phyloP scores from a whole-genome alignment of 257 asterid genomes.

The Thymus mandschuricus region DNA sequence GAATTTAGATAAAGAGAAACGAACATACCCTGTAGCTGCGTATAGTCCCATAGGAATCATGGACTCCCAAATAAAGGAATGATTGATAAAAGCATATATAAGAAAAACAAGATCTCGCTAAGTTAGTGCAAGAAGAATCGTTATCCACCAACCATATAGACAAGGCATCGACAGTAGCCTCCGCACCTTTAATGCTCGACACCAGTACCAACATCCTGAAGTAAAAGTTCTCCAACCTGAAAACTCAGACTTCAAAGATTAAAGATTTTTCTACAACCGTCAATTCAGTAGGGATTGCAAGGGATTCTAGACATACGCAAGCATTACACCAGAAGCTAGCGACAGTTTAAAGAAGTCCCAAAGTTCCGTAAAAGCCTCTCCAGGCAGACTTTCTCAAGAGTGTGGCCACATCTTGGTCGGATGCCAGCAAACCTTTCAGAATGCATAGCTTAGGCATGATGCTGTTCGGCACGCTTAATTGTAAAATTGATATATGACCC shows the following conservation, averaged over 20 bases:
- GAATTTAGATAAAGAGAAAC: not conserved
- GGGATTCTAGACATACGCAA: slow-evolving; percentile 40
- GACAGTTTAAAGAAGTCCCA: slow-evolving; percentile 62
- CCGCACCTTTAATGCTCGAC: slow-evolving; percentile 50
- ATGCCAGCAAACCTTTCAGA: no score
- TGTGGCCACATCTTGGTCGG: no score
- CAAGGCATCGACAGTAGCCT: slow-evolving; percentile 67
- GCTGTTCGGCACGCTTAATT: no score
- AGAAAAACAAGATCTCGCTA: slow-evolving; percentile 18
- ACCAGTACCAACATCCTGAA: slow-evolving; percentile 58
- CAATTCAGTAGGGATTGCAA: not conserved
- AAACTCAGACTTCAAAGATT: slow-evolving; percentile 24
- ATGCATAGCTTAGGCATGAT: no score
- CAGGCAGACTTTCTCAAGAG: no score
- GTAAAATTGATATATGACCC: no score
- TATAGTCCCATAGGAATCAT: slow-evolving; percentile 68
- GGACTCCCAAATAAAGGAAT: slow-evolving; percentile 46
- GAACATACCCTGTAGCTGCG: slow-evolving; percentile 70
- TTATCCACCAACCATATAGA: slow-evolving; percentile 54
- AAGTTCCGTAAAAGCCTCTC: slow-evolving; percentile 53
- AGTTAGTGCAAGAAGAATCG: slow-evolving; percentile 13
- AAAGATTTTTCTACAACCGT: slow-evolving; percentile 3
- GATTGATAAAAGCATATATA: slow-evolving; percentile 7
- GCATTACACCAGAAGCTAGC: slow-evolving; percentile 68
- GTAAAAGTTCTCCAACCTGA: slow-evolving; percentile 63